A percentile compares a stretch with the other conserved stretches of the same genome.
These are phyloP conservation scores for Fraxinus excelsior DNA, from an alignment of 257 asterid species.

Conservation along the genomic window DNA sequence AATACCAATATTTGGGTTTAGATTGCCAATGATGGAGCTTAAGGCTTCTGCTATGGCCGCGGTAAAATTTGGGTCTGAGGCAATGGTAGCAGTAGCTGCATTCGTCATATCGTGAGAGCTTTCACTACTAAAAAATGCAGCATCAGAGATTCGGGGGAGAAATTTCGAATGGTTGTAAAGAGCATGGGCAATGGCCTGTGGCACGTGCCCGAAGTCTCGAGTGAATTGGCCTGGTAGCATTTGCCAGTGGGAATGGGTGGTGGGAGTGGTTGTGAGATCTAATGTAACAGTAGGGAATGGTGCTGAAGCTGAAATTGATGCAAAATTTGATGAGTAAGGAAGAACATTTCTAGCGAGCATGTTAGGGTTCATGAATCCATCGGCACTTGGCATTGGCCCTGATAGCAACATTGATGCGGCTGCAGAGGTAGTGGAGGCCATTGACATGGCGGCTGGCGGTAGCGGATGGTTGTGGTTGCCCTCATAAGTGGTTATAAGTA, in stretches of 20 bases:
- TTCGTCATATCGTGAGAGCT: no score
- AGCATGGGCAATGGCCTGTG: slow-evolving; percentile 6
- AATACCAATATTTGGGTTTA: slow-evolving; percentile 20
- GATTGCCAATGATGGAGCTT: slow-evolving; percentile 34
- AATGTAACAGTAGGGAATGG: slow-evolving; percentile 58
- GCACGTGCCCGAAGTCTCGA: neutral
- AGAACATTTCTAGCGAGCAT: slow-evolving; percentile 17
- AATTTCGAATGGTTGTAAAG: slow-evolving; percentile 5
- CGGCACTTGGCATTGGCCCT: slow-evolving; percentile 44
- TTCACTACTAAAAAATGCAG: neutral
- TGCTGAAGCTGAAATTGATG: slow-evolving; percentile 50
- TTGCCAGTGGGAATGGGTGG: neutral
- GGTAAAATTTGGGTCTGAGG: slow-evolving; percentile 44
- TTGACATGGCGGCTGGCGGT: slow-evolving; percentile 52
- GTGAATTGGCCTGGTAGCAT: neutral
- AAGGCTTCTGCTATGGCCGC: slow-evolving; percentile 45
- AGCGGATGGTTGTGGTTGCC: slow-evolving; percentile 56
- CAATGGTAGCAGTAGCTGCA: slow-evolving; percentile 27
- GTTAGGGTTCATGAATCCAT: slow-evolving; percentile 21
- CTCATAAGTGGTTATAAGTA: slow-evolving; percentile 49
- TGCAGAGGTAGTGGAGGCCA: slow-evolving; percentile 50
- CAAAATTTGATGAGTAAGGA: slow-evolving; percentile 28
- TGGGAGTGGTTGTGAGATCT: slow-evolving; percentile 37
- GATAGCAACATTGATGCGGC: slow-evolving; percentile 48
- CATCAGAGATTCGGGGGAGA: neutral